phyloP scores from a whole-genome alignment of 2,329 filamentous ascomycete genomes.

The Rhinocladiella similis region DNA sequence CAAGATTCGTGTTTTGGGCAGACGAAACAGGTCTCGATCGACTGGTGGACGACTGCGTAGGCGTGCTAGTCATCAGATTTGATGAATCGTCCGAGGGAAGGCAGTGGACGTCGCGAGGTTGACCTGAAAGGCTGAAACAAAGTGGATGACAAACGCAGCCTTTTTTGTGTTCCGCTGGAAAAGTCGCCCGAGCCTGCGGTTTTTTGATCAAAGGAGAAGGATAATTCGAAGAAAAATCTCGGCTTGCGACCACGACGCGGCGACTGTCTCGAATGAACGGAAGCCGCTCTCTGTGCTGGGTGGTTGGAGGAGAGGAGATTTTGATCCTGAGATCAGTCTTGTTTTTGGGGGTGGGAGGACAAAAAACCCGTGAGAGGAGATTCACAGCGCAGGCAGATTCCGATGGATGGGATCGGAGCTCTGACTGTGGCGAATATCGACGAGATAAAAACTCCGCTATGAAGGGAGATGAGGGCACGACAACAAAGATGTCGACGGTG shows the following conservation, averaged over 20 bases:
- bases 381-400: constrained; percentile 21
- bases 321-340: constrained; percentile 2
- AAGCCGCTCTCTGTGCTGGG: constrained; percentile 30
- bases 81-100: constrained; percentile 14
- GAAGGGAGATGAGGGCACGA: constrained; percentile 20
- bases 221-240: neutral
- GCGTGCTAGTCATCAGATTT: constrained; percentile 26
- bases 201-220: constrained; percentile 12
- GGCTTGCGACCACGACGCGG: constrained; percentile 22
- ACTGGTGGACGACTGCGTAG: constrained; percentile 17
- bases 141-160: constrained; percentile 22
- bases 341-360: neutral
- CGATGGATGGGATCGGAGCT: constrained; percentile 16
- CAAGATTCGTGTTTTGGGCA: constrained; percentile 13
- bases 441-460: constrained; percentile 11
- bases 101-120: constrained; percentile 11
- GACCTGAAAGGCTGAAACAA: constrained; percentile 22
- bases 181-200: constrained; percentile 25
- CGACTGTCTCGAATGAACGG: constrained; percentile 33
- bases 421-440: constrained; percentile 10
- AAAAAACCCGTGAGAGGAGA: constrained; percentile 23
- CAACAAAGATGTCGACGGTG: constrained; percentile 21
- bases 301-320: constrained; percentile 20
- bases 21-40: constrained; percentile 17
- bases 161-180: constrained; percentile 10